Evolutionary conservation across 495 filamentous ascomycete species (phyloP).

Genomic region (Penicillium atrosanguineum): DNA sequence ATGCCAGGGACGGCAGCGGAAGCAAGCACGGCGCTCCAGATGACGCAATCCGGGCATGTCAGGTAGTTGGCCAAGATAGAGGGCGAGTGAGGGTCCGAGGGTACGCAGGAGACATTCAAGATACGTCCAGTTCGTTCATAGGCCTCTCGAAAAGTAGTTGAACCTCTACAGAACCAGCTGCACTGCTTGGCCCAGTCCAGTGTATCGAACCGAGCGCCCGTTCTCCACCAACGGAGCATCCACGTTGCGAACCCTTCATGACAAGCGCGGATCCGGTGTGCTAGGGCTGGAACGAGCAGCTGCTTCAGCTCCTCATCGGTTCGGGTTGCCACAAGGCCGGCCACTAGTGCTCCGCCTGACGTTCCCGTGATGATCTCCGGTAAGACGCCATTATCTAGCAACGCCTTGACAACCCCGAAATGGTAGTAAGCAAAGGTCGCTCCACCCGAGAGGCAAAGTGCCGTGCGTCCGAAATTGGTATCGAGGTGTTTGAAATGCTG

Average conservation of each 20-base stretch:
- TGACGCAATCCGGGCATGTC: constrained; percentile 92
- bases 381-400: constrained; percentile 80
- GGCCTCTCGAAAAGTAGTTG: constrained; percentile 90
- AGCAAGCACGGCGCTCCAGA: constrained; percentile 94
- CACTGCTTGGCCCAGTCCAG: constrained; percentile 85
- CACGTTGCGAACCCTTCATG: constrained; percentile 73
- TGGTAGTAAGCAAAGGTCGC: constrained; percentile 97
- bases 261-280: constrained; percentile 81
- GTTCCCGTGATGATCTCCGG: constrained; percentile 96
- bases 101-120: constrained; percentile 94
- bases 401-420: constrained; percentile 87
- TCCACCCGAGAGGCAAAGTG: constrained; percentile 90
- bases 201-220: constrained; percentile 90
- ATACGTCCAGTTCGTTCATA: constrained; percentile 93
- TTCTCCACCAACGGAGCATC: constrained; percentile 82
- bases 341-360: constrained; percentile 88
- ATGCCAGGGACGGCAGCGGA: constrained; percentile 97
- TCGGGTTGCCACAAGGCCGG: constrained; percentile 81
- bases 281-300: constrained; percentile 80
- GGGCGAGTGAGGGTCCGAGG: constrained; percentile 90
- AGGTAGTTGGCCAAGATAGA: constrained; percentile 92
- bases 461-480: constrained; percentile 89
- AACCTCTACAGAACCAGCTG: constrained; percentile 86
- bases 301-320: constrained; percentile 87
- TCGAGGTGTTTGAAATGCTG: constrained; percentile 82